Evolutionary conservation across 2,329 filamentous ascomycete genomes (phyloP).

Genomic region (Chaetomium strumarium): DNA sequence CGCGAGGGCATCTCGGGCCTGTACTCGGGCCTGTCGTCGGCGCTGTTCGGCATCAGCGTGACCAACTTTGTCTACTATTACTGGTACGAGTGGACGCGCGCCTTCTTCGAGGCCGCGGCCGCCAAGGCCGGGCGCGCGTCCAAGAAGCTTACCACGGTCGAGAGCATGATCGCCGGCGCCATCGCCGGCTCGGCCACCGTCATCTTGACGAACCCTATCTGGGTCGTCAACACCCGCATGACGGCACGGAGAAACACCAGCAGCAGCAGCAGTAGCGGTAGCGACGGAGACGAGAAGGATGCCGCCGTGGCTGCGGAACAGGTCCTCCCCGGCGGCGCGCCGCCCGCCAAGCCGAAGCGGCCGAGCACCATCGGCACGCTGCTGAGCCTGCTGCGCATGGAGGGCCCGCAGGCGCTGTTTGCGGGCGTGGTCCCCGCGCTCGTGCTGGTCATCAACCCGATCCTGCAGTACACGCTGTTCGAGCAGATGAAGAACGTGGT

Average conservation of each 20-base stretch:
- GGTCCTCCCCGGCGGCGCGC: conserved; percentile 24
- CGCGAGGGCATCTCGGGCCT: conserved; percentile 85
- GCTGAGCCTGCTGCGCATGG: conserved; percentile 70
- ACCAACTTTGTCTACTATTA: conserved; percentile 99
- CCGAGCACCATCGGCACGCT: conserved; percentile 78
- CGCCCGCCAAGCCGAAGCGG: conserved; percentile 34
- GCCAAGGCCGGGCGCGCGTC: conserved; percentile 64
- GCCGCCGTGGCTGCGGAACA: background rate
- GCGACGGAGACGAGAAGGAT: conserved; percentile 21
- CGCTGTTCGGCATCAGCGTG: conserved; percentile 93
- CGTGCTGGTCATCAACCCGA: conserved; percentile 94
- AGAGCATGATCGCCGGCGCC: conserved; percentile 92
- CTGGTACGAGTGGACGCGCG: conserved; percentile 97
- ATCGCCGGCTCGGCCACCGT: conserved; percentile 92
- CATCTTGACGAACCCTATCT: conserved; percentile 95
- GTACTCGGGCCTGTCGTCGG: conserved; percentile 88
- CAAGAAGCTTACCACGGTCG: conserved; percentile 80
- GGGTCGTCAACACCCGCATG: conserved; percentile 98
- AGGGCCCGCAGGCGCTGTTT: conserved; percentile 81
- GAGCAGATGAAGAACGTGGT: conserved; percentile 93
- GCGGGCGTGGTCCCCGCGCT: conserved; percentile 87
- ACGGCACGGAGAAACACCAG: conserved; percentile 68
- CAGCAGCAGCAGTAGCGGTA: conserved; percentile 24
- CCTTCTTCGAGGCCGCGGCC: conserved; percentile 77
- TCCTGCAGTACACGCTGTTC: conserved; percentile 96